These are phyloP conservation scores for Lactarius evosmus DNA, from an alignment of 768 basidiomycete species.

Conservation along the genomic window DNA sequence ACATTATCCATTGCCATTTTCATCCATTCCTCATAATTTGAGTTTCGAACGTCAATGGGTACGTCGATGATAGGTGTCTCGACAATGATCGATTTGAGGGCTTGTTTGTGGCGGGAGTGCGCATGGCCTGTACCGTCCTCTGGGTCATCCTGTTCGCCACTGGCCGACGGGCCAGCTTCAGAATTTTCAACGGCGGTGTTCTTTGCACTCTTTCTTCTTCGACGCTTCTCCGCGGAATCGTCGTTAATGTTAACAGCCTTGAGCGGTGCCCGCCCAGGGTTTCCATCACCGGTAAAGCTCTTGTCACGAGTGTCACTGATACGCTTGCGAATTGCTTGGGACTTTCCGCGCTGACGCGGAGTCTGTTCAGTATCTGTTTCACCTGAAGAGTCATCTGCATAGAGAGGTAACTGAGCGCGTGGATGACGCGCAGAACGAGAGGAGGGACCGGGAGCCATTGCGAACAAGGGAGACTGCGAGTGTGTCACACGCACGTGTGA, in stretches of 20 bases:
- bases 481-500: constrained; percentile 29
- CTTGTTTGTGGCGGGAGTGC: constrained; percentile 51
- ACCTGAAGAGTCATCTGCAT: constrained; percentile 24
- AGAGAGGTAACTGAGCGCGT: constrained; percentile 20
- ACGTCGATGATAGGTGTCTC: constrained; percentile 57
- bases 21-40: constrained; percentile 99
- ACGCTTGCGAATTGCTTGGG: constrained; percentile 41
- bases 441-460: constrained; percentile 15
- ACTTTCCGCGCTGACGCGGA: constrained; percentile 21
- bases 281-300: constrained; percentile 41
- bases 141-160: constrained; percentile 39
- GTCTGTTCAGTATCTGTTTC: constrained; percentile 38
- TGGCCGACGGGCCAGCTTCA: constrained; percentile 54
- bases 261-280: constrained; percentile 35
- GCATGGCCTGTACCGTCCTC: constrained; percentile 39
- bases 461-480: background rate
- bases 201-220: constrained; percentile 75
- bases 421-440: constrained; percentile 22
- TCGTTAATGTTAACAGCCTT: constrained; percentile 64
- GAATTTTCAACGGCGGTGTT: constrained; percentile 50
- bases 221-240: constrained; percentile 82
- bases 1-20: constrained; percentile 99
- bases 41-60: constrained; percentile 80
- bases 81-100: constrained; percentile 55
- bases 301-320: constrained; percentile 55